phyloP scores from a whole-genome alignment of 1,284 basidiomycete species.

The Ceratorhiza oryzae-sativae region DNA sequence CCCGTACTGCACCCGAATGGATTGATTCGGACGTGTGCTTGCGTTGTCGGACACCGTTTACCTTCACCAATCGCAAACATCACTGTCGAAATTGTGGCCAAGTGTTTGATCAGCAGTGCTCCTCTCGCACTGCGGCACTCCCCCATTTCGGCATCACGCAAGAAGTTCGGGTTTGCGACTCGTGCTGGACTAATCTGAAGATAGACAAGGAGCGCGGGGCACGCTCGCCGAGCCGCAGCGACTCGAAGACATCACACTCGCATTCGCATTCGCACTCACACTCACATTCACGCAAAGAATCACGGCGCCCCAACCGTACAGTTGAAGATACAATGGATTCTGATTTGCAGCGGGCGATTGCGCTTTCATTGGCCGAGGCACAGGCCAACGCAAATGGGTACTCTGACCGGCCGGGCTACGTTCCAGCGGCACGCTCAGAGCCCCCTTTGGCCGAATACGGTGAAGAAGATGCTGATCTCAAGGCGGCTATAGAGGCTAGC shows the following conservation, averaged over 20 bases:
- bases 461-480: slow-evolving; percentile 92
- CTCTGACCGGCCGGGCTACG: slow-evolving; percentile 62
- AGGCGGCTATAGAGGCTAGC: slow-evolving; percentile 95
- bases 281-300: slow-evolving; percentile 5
- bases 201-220: slow-evolving; percentile 56
- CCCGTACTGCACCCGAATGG: slow-evolving; percentile 92
- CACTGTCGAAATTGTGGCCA: slow-evolving; percentile 98
- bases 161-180: slow-evolving; percentile 94
- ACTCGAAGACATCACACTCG: neutral
- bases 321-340: slow-evolving; percentile 72
- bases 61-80: slow-evolving; percentile 97
- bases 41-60: slow-evolving; percentile 89
- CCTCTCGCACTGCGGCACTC: slow-evolving; percentile 81
- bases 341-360: slow-evolving; percentile 92
- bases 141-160: slow-evolving; percentile 95
- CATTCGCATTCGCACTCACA: slow-evolving; percentile 24
- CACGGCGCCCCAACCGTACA: slow-evolving; percentile 53
- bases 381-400: slow-evolving; percentile 47
- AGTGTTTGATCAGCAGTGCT: slow-evolving; percentile 95
- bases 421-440: slow-evolving; percentile 71
- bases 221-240: slow-evolving; percentile 20
- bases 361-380: slow-evolving; percentile 80
- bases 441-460: slow-evolving; percentile 65
- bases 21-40: slow-evolving; percentile 95
- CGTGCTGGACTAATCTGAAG: slow-evolving; percentile 78